These are phyloP conservation scores for Populus hybrid DNA, from an alignment of 441 rosid genomes.

Conservation along the genomic window DNA sequence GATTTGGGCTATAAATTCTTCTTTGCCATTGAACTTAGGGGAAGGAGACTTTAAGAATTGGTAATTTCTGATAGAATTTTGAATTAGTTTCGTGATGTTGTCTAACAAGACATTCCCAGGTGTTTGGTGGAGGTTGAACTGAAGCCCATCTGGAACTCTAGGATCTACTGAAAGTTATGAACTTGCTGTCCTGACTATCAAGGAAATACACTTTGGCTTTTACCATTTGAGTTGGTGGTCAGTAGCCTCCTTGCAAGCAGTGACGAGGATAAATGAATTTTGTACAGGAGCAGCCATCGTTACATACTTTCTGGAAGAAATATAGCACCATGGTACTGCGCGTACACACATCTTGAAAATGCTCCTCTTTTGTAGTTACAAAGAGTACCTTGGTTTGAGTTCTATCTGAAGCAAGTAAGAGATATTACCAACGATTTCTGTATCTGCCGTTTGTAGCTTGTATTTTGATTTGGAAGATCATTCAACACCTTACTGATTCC, in stretches of 20 bases:
- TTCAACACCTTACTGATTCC: neutral
- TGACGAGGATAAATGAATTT: neutral
- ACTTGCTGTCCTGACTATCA: neutral
- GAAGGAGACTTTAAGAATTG: neutral
- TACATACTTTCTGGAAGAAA: neutral
- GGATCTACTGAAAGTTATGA: neutral
- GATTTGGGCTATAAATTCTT: neutral
- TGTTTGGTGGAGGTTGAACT: neutral
- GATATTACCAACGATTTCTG: neutral
- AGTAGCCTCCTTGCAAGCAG: neutral
- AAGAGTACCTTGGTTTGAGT: neutral
- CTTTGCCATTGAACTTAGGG: neutral
- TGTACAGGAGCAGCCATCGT: neutral
- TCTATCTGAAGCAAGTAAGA: neutral
- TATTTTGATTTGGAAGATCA: neutral
- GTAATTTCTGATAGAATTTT: neutral
- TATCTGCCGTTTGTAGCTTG: constrained; percentile 1
- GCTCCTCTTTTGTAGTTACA: neutral
- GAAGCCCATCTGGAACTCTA: neutral
- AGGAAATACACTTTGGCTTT: neutral
- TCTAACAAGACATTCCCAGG: neutral
- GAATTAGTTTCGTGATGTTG: neutral
- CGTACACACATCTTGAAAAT: neutral
- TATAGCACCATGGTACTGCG: neutral
- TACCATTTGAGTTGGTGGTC: neutral